Percentiles rank a stretch among this genome's conserved stretches.
Conservation (phyloP, 2,329 filamentous ascomycete genomes). For the Triangularia setosa region DNA sequence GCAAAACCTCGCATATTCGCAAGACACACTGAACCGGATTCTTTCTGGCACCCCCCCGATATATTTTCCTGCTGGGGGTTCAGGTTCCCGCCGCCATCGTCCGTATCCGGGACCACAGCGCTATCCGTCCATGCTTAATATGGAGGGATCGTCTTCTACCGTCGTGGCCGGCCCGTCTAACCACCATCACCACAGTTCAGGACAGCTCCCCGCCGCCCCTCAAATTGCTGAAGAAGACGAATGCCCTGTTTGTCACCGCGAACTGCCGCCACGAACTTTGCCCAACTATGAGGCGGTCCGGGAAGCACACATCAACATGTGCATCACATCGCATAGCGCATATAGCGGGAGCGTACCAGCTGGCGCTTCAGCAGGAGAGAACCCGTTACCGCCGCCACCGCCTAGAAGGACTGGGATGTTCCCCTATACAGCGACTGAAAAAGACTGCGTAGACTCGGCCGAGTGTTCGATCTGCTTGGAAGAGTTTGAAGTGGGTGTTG, state of each 20-base stretch:
- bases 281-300: conserved; percentile 52
- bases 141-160: conserved; percentile 32
- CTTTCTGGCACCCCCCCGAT: conserved; percentile 38
- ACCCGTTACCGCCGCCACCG: conserved; percentile 30
- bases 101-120: conserved; percentile 16
- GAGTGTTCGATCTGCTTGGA: conserved; percentile 67
- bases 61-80: conserved; percentile 30
- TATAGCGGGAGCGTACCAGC: conserved; percentile 36
- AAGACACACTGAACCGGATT: conserved; percentile 37
- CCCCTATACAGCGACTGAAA: conserved; percentile 61
- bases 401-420: conserved; percentile 58
- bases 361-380: conserved; percentile 23
- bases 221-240: conserved; percentile 70
- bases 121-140: conserved; percentile 33
- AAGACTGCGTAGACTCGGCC: conserved; percentile 63
- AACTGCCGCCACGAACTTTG: conserved; percentile 58
- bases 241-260: conserved; percentile 71
- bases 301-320: conserved; percentile 55
- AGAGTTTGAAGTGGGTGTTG: conserved; percentile 58
- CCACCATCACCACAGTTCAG: conserved; percentile 27
- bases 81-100: conserved; percentile 20
- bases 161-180: conserved; percentile 29
- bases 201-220: conserved; percentile 34
- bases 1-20: conserved; percentile 8
- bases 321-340: conserved; percentile 53